Percentiles rank a stretch among this genome's conserved stretches.
Conservation (phyloP, 306 rosid genomes). For the Corylus avellana region DNA sequence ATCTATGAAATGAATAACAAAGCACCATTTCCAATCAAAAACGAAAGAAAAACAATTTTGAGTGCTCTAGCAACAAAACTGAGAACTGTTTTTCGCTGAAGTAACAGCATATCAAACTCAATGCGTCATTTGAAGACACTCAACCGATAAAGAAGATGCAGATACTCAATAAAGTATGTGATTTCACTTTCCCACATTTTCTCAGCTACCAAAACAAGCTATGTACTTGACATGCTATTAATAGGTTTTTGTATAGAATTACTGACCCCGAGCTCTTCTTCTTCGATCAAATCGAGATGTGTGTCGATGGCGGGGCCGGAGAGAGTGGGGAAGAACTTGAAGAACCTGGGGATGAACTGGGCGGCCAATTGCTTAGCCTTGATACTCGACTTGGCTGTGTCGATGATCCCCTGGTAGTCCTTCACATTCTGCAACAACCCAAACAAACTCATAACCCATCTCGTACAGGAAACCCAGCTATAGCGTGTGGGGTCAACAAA, state of each 20-base stretch:
- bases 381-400: conserved; percentile 77
- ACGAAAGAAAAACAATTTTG: no score
- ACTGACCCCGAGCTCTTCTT: conserved; percentile 93
- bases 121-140: neutral
- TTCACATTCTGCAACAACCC: conserved; percentile 51
- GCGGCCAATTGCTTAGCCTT: conserved; percentile 96
- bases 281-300: conserved; percentile 92
- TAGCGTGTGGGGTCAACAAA: neutral
- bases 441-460: neutral
- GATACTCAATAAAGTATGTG: no score
- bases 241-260: neutral
- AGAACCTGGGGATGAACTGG: conserved; percentile 93
- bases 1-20: neutral
- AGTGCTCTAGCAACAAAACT: no score
- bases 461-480: neutral
- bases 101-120: no score
- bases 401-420: conserved; percentile 87
- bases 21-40: neutral
- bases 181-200: neutral
- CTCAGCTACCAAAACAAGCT: conserved; percentile 14
- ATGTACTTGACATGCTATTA: neutral
- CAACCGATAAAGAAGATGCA: no score
- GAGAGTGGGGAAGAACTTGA: conserved; percentile 82
- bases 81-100: no score
- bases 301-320: conserved; percentile 73